These are phyloP conservation scores for Penstemon eatonii DNA, from an alignment of 257 asterid species.

Conservation along the genomic window DNA sequence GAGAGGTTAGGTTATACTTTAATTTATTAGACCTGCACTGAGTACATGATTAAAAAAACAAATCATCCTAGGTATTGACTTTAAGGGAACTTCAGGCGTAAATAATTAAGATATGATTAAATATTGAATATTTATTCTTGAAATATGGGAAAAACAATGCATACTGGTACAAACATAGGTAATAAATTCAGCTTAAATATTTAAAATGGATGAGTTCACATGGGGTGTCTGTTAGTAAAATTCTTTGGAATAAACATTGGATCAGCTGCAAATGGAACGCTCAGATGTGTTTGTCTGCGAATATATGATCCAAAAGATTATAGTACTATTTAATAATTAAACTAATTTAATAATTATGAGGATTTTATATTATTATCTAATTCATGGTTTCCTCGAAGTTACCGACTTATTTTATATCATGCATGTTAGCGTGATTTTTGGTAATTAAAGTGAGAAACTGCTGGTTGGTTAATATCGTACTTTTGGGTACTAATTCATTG, in stretches of 20 bases:
- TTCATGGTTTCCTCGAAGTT: too few relatives aligned
- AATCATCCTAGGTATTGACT: background rate
- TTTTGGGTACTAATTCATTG: too few relatives aligned
- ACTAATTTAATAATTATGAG: background rate
- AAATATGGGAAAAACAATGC: background rate
- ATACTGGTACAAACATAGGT: constrained; percentile 3
- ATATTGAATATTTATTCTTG: constrained; percentile 2
- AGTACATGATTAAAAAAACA: background rate
- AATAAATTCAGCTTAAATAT: background rate
- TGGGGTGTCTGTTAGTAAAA: constrained; percentile 29
- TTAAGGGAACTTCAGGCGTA: constrained; percentile 1
- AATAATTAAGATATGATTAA: background rate
- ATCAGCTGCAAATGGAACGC: constrained; percentile 19
- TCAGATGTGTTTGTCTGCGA: constrained; percentile 25
- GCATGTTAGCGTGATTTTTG: too few relatives aligned
- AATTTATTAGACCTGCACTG: too few relatives aligned
- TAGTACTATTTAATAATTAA: constrained; percentile 4
- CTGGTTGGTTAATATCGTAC: too few relatives aligned
- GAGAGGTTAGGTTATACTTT: too few relatives aligned
- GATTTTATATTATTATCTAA: too few relatives aligned
- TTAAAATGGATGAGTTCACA: constrained; percentile 26
- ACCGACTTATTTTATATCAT: too few relatives aligned
- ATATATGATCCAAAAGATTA: background rate
- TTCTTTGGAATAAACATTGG: constrained; percentile 30
- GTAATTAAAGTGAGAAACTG: too few relatives aligned